Base-by-base conservation (phyloP, 345 rosid species). In the Hibiscus trionum region DNA sequence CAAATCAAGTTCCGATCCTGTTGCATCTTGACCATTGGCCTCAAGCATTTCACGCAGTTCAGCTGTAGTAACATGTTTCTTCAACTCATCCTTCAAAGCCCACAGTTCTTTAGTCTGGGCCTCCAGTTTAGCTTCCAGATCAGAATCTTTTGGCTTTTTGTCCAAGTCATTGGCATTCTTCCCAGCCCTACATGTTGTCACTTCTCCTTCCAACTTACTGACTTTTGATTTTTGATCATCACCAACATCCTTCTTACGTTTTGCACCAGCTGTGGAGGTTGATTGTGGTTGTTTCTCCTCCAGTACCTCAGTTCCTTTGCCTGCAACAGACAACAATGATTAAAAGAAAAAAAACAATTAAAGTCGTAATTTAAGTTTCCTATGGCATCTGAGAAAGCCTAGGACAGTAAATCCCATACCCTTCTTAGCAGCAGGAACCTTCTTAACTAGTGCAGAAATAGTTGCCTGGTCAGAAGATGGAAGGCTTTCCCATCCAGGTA, bases 1-100 rank as follows among this genome's bases (percentile, higher is more conserved):
- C 79, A 95, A 80, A 81, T 87, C 94, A 79, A 92, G 88, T 79
- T 95, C 98, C 62, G 98, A 82, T 81, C 98, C 96, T 76, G 88
- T 72, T 57, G 93, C 77, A 77, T 88, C 90, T 79, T 95, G 98
- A 77, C 61, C 83, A 80, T 92, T 92, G 71, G 72, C 75, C 66
- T 84, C 89, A 75, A 95, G 96, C 93, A 95, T 86, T 82, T 86
- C 84, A 46, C 93, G 93, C 85, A 92, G 35, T 86, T 89, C 96
- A 37, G 76, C 84, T 56, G 91, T 83, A 69, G 88, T 80, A 37
- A 89, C 93, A 81, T 90, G 76, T 83, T 86, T 88, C 83, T 89
- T 92, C 63, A 95, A 83, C 71, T 84, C 84, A 84, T 95, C 98
- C 84, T 92, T 95, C 75, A 95, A 76, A 46, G 84, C 83, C 99